Base-by-base conservation (phyloP, 371 early-diverging fungal species). In the Mucor piriformis region DNA sequence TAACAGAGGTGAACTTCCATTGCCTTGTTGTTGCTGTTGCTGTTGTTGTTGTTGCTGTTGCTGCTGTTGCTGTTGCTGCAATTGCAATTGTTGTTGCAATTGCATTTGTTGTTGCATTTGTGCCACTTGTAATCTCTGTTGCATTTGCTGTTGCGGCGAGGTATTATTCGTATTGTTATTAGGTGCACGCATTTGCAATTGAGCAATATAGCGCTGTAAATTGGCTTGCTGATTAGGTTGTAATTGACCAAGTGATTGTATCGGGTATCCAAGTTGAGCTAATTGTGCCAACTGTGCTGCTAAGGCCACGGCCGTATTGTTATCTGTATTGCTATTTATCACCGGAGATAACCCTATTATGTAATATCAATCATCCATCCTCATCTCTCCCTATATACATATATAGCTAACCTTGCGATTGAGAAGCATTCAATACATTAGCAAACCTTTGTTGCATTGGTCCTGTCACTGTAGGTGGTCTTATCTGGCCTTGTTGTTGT, bases 161-260 rank as follows among this genome's bases (percentile, higher is more conserved):
- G 40, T 60, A 47, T 54, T 59, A 43, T n/a, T n/a, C n/a, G 23
- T 48, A 54, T 42, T 52, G 16, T 24, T 34, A 38, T 53, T 38
- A 10, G 20, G 33, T 54, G 64, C 34, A 37, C 74, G 65, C 63
- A 74, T 57, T 50, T 74, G 77, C 42, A 77, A 50, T 49, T 77
- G 77, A 5, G 66, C 57, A 33, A 77, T 57, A 43, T 77, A 77
- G 34, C 74, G 57, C 49, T 77, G 77, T 37, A 77, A 50, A 50
- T 72, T 67, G 1, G 64, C 66, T 61, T 77, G 77, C 48, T 77
- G 77, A 51, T 62, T 67, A 23, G 68, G 60, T 7, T 63, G 64
- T 4, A 77, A 57, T 33, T 72, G 76, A 11, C 34, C 34, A 6
- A 64, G 27, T 3, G 59, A 54, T 34, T 61, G 75, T 8, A 70